Evolutionary conservation across 768 basidiomycete genomes (phyloP), one percentile per base, ranked within the genome.

Genomic region (Fistulinella prunicolor): DNA sequence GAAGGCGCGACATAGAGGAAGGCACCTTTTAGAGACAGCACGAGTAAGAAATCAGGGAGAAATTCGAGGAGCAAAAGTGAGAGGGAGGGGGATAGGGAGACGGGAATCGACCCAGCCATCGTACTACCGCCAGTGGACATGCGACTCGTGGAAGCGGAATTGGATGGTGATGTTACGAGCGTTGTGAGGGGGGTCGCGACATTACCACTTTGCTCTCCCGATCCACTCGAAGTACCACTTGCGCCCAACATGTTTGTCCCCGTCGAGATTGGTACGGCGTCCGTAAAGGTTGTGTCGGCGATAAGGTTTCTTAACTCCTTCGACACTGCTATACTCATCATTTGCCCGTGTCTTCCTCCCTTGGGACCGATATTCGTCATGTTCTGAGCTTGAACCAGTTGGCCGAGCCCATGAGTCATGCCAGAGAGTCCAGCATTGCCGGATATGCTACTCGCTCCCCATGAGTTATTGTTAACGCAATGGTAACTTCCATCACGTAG

Each of bases 1-100:
- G 86, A 80, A 1, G 93, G 93, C 0, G 92, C 89, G 43, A 92
- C 89, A 64, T 96, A 99, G 40, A 95, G 82, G 67, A 98, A 93
- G 14, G 79, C 75, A 23, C 95, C 95, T 62, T 97, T 94, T 57
- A 96, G 81, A 3, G 89, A 93, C 34, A 99, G 76, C 45, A 97
- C 94, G 61, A 89, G 86, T 20, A 96, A 72, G 63, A 95, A 90
- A 64, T 97, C 95, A 3, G 85, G 82, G 6, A 73, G 67, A 23
- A 73, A 69, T 57, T 80, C 78, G 46, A 89, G 78, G 37, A 90
- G 70, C 16, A 87, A 62, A 35, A 65, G 64, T 1, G 63, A 63
- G 14, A 65, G 59, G 2, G 57, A 52, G 13, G 63, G 63, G 9
- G 64, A 61, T 41, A 82, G 63, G 35, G 79, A 77, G n/a, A 86